phyloP scores from a whole-genome alignment of 2,329 filamentous ascomycete genomes.

The Pseudovirgaria hyperparasitica region DNA sequence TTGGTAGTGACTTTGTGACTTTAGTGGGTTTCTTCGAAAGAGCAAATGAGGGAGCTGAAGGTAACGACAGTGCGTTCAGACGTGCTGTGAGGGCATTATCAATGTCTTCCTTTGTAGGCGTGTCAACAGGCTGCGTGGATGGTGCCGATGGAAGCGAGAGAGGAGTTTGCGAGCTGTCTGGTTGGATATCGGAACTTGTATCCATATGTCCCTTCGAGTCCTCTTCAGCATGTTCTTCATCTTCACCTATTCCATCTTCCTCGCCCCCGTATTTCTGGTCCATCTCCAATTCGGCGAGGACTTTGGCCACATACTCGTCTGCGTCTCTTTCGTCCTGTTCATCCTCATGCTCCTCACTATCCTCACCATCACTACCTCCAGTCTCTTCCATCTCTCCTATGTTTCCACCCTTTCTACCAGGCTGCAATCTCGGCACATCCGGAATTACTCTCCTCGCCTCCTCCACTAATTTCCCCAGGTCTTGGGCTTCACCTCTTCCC shows the following conservation, averaged over 20 bases:
- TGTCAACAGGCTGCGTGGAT: constrained; percentile 15
- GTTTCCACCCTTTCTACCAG: constrained; percentile 2
- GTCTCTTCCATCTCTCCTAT: constrained; percentile 6
- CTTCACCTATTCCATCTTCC: constrained; percentile 1
- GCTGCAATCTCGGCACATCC: constrained; percentile 11
- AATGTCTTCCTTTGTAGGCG: constrained; percentile 13
- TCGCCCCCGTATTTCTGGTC: constrained; percentile 25
- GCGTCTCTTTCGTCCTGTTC: constrained; percentile 26
- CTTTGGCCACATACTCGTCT: constrained; percentile 32
- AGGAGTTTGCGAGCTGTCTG: constrained; percentile 2
- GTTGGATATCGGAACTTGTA: constrained; percentile 1
- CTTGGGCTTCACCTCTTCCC: constrained; percentile 24
- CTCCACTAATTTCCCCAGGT: constrained; percentile 27
- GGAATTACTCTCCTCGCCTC: constrained; percentile 29
- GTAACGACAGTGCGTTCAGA: constrained; percentile 32
- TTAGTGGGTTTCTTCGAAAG: constrained; percentile 23
- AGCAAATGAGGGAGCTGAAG: constrained; percentile 33
- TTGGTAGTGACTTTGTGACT: constrained; percentile 21
- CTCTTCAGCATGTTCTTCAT: constrained; percentile 5
- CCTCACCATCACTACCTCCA: constrained; percentile 2
- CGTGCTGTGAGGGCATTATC: constrained; percentile 34
- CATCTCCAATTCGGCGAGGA: constrained; percentile 34
- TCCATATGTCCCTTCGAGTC: not conserved
- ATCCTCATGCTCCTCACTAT: constrained; percentile 10
- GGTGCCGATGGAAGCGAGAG: constrained; percentile 33